These are phyloP conservation scores for Perkinsus olseni DNA, from an alignment of 169 alveolate species.

Conservation along the genomic window DNA sequence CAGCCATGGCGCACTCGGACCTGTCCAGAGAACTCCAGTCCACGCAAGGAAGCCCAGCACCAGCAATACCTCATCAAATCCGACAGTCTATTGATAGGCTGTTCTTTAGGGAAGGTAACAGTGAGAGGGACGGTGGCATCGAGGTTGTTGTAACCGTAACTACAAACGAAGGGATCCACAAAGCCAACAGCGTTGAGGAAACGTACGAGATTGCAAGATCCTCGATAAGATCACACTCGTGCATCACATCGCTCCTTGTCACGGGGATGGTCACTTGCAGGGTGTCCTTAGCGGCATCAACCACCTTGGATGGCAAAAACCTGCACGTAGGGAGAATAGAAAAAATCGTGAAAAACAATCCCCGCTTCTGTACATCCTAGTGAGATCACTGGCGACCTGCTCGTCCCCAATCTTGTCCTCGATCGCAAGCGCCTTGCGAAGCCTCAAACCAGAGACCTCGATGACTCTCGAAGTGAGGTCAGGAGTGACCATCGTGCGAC, in stretches of 20 bases:
- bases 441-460: slow-evolving; percentile 38
- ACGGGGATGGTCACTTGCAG: slow-evolving; percentile 67
- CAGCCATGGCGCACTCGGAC: slow-evolving; percentile 64
- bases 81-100: not conserved
- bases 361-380: not conserved
- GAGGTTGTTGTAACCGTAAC: not conserved
- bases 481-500: slow-evolving; percentile 37
- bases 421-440: slow-evolving; percentile 47
- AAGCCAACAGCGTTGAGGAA: slow-evolving; percentile 50
- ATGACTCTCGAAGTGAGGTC: slow-evolving; percentile 39
- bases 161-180: not conserved
- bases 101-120: not conserved
- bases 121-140: not conserved
- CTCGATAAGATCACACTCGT: slow-evolving; percentile 91
- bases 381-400: slow-evolving; percentile 6
- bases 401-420: slow-evolving; percentile 26
- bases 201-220: slow-evolving; percentile 93
- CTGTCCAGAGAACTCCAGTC: slow-evolving; percentile 38
- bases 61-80: slow-evolving; percentile 17
- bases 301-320: not conserved
- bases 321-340: not conserved
- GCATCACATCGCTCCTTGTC: slow-evolving; percentile 83
- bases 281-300: slow-evolving; percentile 12
- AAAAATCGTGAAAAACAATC: not conserved
- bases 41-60: not conserved